Evolutionary conservation across 495 filamentous ascomycete genomes (phyloP).

Genomic region (Aspergillus coremiiformis): DNA sequence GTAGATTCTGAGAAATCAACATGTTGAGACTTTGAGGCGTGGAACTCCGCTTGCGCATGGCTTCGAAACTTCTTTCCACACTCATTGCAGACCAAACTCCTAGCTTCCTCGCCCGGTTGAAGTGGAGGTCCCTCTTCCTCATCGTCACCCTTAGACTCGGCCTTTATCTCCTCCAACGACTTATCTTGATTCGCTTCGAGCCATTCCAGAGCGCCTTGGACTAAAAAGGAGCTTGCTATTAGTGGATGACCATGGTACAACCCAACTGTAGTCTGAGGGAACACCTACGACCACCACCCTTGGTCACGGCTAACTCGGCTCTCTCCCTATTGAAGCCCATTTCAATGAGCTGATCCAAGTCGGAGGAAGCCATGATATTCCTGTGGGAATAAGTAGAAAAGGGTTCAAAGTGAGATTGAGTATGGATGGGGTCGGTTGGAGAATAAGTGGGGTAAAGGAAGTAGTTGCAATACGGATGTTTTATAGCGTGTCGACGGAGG

Average conservation of each 20-base stretch:
- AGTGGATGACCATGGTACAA: constrained; percentile 1
- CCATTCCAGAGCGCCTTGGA: constrained; percentile 89
- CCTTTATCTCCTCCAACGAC: constrained; percentile 67
- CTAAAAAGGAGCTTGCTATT: constrained; percentile 32
- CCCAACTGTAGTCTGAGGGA: background rate
- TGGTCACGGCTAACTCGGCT: constrained; percentile 73
- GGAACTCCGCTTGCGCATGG: constrained; percentile 74
- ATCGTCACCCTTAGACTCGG: constrained; percentile 26
- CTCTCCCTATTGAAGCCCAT: constrained; percentile 89
- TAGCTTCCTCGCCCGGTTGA: constrained; percentile 55
- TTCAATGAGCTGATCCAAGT: constrained; percentile 75
- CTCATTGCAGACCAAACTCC: constrained; percentile 75
- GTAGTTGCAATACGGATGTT: background rate
- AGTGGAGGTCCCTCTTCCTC: constrained; percentile 52
- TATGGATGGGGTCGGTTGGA: background rate
- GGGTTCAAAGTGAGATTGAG: background rate
- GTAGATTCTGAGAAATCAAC: constrained; percentile 89
- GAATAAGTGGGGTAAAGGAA: background rate
- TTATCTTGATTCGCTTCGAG: constrained; percentile 84
- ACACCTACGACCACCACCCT: constrained; percentile 63
- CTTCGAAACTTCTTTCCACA: constrained; percentile 87
- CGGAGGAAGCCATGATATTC: constrained; percentile 56
- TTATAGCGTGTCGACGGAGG: background rate
- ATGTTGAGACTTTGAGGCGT: constrained; percentile 83
- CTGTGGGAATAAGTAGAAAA: constrained; percentile 2